These are phyloP conservation scores for Cucumis cinereus DNA, from an alignment of 306 rosid species.

Conservation along the genomic window DNA sequence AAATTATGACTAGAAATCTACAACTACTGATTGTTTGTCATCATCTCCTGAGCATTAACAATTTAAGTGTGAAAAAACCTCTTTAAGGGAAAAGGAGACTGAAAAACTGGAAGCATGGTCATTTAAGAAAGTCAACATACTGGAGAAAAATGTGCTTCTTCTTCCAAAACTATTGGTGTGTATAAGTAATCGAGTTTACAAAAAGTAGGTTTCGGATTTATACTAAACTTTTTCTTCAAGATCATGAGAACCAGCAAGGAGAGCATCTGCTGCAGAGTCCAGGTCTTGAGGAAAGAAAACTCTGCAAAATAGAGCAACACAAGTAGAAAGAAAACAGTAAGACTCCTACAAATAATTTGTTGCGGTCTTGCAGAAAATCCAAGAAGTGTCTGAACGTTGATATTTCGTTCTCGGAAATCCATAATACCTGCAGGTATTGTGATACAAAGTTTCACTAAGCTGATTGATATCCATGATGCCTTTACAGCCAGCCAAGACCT, in stretches of 20 bases:
- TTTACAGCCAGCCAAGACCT: conserved; percentile 84
- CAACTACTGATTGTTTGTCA: neutral
- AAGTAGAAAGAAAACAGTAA: neutral
- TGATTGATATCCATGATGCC: conserved; percentile 46
- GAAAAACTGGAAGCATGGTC: neutral
- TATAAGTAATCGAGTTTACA: neutral
- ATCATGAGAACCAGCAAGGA: conserved; percentile 32
- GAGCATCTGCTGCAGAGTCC: conserved; percentile 77
- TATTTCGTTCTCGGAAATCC: neutral
- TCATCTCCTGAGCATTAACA: neutral
- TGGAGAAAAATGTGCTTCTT: neutral
- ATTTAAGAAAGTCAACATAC: neutral
- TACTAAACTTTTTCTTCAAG: conserved; percentile 14
- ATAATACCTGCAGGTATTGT: conserved; percentile 78
- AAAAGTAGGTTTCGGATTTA: neutral
- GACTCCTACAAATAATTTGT: neutral
- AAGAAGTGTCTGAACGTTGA: neutral
- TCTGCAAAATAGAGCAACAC: conserved; percentile 35
- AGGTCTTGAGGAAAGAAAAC: conserved; percentile 83
- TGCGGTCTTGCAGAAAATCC: neutral
- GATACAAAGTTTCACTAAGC: conserved; percentile 61
- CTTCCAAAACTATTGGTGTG: neutral
- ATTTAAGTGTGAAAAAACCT: neutral
- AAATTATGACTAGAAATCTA: neutral
- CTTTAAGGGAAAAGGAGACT: neutral